Conservation (phyloP, 2,329 filamentous ascomycete species). For the Xylariaceae sp. region DNA sequence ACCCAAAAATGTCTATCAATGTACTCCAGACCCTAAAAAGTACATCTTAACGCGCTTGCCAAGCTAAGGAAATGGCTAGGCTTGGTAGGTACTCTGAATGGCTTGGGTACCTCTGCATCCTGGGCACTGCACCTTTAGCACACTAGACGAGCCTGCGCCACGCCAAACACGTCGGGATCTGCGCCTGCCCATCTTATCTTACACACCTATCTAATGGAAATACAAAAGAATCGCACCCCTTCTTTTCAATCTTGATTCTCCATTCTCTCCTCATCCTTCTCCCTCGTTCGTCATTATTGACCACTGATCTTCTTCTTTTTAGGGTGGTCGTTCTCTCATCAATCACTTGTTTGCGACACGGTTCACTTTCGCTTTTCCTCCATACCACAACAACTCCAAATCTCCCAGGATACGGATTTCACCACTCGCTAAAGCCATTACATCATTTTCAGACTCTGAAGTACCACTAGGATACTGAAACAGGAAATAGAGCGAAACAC, state of each 20-base stretch:
- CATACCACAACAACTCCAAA: neutral
- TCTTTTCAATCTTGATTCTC: conserved; percentile 6
- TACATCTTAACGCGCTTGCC: no score
- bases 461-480: neutral
- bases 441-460: conserved; percentile 15
- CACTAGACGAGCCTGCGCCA: conserved; percentile 36
- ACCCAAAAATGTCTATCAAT: neutral
- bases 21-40: no score
- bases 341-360: conserved; percentile 14
- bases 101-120: conserved; percentile 10
- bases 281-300: conserved; percentile 12
- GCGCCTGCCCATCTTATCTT: conserved; percentile 24
- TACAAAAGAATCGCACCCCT: conserved; percentile 39
- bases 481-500: neutral
- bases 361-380: conserved; percentile 11
- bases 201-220: conserved; percentile 18
- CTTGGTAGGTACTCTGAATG: conserved; percentile 4
- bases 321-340: neutral
- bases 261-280: conserved; percentile 16
- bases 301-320: neutral
- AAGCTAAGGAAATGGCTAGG: no score
- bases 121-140: neutral
- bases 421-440: conserved; percentile 9
- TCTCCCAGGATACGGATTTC: neutral
- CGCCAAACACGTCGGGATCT: conserved; percentile 33